A percentile compares a stretch with the other conserved stretches of the same genome.
phyloP scores from a whole-genome alignment of 164 flowering plant species.

The Nymphaea colorata region DNA sequence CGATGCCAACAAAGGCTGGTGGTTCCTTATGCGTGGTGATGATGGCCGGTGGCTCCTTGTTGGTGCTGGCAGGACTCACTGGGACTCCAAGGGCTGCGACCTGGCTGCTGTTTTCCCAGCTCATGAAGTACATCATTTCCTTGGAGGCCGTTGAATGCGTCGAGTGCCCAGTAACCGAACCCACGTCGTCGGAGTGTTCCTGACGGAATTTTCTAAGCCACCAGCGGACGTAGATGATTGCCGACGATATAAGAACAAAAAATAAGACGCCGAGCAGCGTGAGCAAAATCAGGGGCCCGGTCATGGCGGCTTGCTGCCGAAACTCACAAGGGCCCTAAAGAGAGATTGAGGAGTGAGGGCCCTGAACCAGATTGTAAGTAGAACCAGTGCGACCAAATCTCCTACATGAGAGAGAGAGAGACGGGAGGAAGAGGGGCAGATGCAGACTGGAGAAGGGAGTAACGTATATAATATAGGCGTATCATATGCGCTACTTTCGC shows the following conservation, averaged over 20 bases:
- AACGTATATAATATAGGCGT: too few relatives aligned
- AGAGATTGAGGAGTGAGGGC: not conserved
- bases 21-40: not conserved
- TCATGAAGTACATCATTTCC: not conserved
- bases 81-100: not conserved
- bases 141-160: not conserved
- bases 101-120: constrained; percentile 1
- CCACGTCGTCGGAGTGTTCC: not conserved
- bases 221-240: not conserved
- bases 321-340: not conserved
- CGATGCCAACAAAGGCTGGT: not conserved
- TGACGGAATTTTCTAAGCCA: not conserved
- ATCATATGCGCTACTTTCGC: not conserved
- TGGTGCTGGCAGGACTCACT: not conserved
- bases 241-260: not conserved
- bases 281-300: constrained; percentile 17
- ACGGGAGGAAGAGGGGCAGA: not conserved
- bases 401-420: too few relatives aligned
- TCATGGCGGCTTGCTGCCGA: not conserved
- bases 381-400: too few relatives aligned
- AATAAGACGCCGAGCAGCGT: constrained; percentile 29
- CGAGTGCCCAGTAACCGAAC: not conserved
- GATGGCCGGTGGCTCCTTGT: not conserved
- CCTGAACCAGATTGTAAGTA: too few relatives aligned
- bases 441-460: not conserved